Base-by-base conservation (phyloP, 441 rosid genomes). In the Pelargonium myrrhifolium region DNA sequence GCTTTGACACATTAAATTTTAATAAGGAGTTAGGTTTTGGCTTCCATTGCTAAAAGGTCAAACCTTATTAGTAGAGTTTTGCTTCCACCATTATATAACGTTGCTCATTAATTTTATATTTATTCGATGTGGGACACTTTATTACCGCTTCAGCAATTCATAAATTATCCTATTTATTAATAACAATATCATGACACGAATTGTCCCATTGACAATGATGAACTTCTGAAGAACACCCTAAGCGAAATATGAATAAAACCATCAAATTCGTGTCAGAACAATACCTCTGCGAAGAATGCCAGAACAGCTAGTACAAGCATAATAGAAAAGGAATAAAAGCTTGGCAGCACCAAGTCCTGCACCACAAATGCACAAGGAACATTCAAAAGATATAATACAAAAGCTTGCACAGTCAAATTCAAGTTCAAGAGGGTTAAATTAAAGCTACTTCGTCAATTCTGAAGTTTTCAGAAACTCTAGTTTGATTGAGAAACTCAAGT, bases 271-370 rank as follows among this genome's bases (percentile, higher is more conserved):
- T 26, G 26, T 68, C 20, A 62, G 68, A 62, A 42, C 15, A 64
- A 21, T 66, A 90, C 98, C 98, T 90, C 93, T 1, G 88, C 92
- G 21, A 80, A 77, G 78, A 92, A 90, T 62, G 98, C 88, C 65
- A 90, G 77, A 21, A 71, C 73, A 26, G 89, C 93, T 58, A 86
- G 88, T 65, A 76, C 40, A 59, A 81, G 75, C 92, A 87, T 84
- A 65, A 85, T 77, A 37, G 77, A 64, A 56, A 88, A 64, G 1
- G 90, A 80, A 68, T 75, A 78, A 15, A 81, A 7, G 31, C 87
- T 71, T 68, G 98, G 97, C 66, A 88, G 79, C 77, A 87, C 89
- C 70, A 87, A 68, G 64, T 81, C 89, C 98, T 92, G 87, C 74
- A 71, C 45, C 65, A 60, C 15, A 56, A 65, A 75, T 72, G 11